phyloP scores from a whole-genome alignment of 495 filamentous ascomycete genomes.

The Penicillium fimorum region DNA sequence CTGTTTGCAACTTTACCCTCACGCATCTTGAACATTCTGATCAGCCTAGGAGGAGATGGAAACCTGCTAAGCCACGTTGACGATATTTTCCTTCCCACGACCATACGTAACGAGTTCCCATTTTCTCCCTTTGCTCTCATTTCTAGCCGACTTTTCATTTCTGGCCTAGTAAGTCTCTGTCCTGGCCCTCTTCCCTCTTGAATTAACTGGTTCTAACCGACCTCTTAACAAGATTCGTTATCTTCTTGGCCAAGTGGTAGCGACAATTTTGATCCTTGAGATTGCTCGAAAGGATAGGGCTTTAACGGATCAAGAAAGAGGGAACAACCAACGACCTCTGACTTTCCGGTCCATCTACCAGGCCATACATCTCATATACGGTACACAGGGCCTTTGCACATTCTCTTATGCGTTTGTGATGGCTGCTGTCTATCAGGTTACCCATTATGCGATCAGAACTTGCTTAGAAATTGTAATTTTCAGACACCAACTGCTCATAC shows the following conservation, averaged over 20 bases:
- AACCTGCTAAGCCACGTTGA: not conserved
- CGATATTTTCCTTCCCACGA: too few relatives aligned
- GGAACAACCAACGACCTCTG: not conserved
- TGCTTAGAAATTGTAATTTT: not conserved
- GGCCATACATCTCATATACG: not conserved
- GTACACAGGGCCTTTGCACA: not conserved
- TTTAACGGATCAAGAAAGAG: not conserved
- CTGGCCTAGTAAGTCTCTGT: not conserved
- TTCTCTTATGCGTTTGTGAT: not conserved
- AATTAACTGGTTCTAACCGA: not conserved
- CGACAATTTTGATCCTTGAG: conserved; percentile 2
- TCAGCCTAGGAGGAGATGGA: conserved; percentile 3
- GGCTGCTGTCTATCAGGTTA: not conserved
- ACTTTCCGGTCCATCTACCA: not conserved
- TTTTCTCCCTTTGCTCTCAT: too few relatives aligned
- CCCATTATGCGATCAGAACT: not conserved
- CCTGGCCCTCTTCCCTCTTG: not conserved
- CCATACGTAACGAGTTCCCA: too few relatives aligned
- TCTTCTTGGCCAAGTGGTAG: not conserved
- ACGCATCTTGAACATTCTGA: not conserved
- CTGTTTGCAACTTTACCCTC: too few relatives aligned
- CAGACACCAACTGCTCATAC: not conserved
- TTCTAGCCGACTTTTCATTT: not conserved
- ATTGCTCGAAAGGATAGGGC: not conserved
- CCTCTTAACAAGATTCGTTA: conserved; percentile 1